A percentile compares a stretch with the other conserved stretches of the same genome.
phyloP scores from a whole-genome alignment of 768 basidiomycete species.

The Termitomyces bulborhizus region DNA sequence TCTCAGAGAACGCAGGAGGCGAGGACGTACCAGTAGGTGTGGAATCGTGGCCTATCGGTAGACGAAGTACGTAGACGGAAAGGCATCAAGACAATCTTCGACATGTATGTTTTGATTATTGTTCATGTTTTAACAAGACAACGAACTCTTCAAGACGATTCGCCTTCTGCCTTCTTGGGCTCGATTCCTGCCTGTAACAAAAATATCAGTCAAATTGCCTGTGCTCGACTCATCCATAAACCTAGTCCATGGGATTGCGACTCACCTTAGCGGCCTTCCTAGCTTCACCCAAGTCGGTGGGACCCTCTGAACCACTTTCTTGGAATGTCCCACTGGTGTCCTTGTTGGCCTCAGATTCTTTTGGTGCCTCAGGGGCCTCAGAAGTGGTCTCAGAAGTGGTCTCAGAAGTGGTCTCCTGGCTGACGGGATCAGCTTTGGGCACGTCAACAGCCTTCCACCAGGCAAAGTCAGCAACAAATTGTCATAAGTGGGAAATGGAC shows the following conservation, averaged over 20 bases:
- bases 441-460: slow-evolving; percentile 11
- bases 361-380: not conserved
- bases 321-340: slow-evolving; percentile 14
- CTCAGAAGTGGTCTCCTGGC: not conserved
- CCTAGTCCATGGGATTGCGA: not conserved
- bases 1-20: not conserved
- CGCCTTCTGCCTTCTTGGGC: slow-evolving; percentile 18
- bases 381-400: not conserved
- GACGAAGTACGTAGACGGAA: not conserved
- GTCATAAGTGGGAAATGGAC: not conserved
- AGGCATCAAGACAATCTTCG: not conserved
- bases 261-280: slow-evolving; percentile 20
- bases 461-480: not conserved
- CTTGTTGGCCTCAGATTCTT: slow-evolving; percentile 2
- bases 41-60: no score
- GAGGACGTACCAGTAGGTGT: not conserved
- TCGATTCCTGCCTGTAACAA: slow-evolving; percentile 16
- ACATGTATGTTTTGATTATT: not conserved
- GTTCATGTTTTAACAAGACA: not conserved
- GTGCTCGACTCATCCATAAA: not conserved
- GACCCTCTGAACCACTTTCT: slow-evolving; percentile 16
- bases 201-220: not conserved
- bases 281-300: slow-evolving; percentile 19
- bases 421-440: slow-evolving; percentile 10
- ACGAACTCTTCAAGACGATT: slow-evolving; percentile 3